Base-by-base conservation (phyloP, 2,329 filamentous ascomycete genomes). In the Exophiala oligosperma region DNA sequence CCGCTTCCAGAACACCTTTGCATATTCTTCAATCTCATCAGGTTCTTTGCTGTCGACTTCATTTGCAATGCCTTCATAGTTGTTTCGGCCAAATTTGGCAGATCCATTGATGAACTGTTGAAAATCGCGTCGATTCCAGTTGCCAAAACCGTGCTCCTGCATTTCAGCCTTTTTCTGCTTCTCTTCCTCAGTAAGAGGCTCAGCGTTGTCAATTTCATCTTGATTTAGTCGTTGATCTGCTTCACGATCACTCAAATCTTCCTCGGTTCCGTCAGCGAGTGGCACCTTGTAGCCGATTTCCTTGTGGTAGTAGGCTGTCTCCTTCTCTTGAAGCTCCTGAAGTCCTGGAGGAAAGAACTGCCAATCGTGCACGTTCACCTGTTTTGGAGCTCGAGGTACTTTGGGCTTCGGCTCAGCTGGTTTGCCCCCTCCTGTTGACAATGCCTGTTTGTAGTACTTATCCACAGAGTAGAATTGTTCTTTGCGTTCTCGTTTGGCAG, bases 381-480 rank as follows among this genome's bases (percentile, higher is more conserved):
- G 94, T 76, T 95, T 96, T 0, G 94, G 94, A 8, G 94, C 91
- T 56, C 92, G 87, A n/a, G 94, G 95, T 21, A 94, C 91, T 76
- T 96, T 96, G 7, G 93, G 92, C 74, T 97, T 97, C 26, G 90
- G 84, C 62, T 97, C 92, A 40, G 91, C 87, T 7, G 61, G 61
- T 24, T 86, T 88, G 37, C 88, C 85, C 73, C 91, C 85, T 73
- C 91, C 86, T 53, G 90, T 94, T 67, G 90, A 89, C 70, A 99
- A 84, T 8, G 92, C 91, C 68, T 95, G 88, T 65, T 93, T 89
- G 77, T 97, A 99, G 77, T 99, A 99, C 74, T 97, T 96, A 73
- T 99, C 95, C 79, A 99, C 96, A 0, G 93, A 97, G 73, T 99
- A 99, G 4, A 91, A 92, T 72, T 97, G 92, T 71, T 97, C 93